phyloP scores from a whole-genome alignment of 2,329 filamentous ascomycete species.

The Cordyceps farinosa region DNA sequence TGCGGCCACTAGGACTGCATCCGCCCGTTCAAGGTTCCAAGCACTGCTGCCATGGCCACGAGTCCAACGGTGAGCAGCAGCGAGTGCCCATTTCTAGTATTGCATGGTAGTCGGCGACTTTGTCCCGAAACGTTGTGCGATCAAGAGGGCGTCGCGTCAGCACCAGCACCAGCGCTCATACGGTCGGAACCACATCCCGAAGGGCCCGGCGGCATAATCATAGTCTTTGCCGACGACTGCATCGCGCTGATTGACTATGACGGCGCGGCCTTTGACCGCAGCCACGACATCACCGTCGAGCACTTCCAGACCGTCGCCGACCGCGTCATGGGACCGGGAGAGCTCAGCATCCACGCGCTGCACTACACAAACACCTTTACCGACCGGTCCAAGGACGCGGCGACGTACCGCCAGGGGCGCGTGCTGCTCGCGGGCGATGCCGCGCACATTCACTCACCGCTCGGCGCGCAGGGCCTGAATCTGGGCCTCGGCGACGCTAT shows the following conservation, averaged over 20 bases:
- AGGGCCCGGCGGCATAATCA: constrained; percentile 20
- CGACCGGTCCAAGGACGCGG: constrained; percentile 28
- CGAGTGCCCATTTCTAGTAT: too few relatives aligned
- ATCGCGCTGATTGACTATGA: constrained; percentile 26
- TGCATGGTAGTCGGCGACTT: too few relatives aligned
- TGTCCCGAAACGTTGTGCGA: too few relatives aligned
- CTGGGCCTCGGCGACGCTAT: constrained; percentile 48
- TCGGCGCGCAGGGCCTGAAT: constrained; percentile 50
- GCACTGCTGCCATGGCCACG: too few relatives aligned
- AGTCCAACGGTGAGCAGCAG: too few relatives aligned
- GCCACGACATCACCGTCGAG: constrained; percentile 18
- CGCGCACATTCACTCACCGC: constrained; percentile 46
- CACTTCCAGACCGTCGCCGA: constrained; percentile 24
- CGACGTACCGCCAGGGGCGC: constrained; percentile 37
- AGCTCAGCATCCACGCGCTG: constrained; percentile 25
- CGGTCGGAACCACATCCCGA: too few relatives aligned
- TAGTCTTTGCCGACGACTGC: constrained; percentile 28
- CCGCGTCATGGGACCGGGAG: constrained; percentile 23
- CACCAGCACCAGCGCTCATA: too few relatives aligned
- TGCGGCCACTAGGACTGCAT: too few relatives aligned
- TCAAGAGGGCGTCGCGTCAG: too few relatives aligned
- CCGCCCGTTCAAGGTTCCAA: too few relatives aligned
- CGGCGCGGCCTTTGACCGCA: constrained; percentile 22
- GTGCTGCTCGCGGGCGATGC: constrained; percentile 49
- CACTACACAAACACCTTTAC: constrained; percentile 26